phyloP scores from a whole-genome alignment of 1,284 basidiomycete species.

The Xerocomus nothofagi region DNA sequence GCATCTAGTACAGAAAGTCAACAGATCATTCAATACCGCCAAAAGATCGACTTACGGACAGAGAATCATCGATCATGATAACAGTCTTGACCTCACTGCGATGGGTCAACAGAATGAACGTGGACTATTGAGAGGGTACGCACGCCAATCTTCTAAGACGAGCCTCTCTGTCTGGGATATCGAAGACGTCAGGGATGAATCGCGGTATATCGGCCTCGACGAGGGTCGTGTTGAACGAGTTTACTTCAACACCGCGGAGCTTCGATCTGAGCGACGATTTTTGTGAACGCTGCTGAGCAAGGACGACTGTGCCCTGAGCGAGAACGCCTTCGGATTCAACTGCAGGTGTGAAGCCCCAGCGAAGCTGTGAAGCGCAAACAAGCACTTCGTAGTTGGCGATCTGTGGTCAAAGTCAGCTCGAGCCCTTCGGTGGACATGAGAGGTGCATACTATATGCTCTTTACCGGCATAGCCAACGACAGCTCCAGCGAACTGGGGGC shows the following conservation, averaged over 20 bases:
- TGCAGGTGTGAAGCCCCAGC: constrained; percentile 29
- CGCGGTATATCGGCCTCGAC: constrained; percentile 31
- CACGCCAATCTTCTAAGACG: constrained; percentile 29
- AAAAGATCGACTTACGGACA: constrained; percentile 36
- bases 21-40: neutral
- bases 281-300: constrained; percentile 28
- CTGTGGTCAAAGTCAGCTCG: constrained; percentile 14
- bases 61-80: constrained; percentile 47
- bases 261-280: constrained; percentile 1
- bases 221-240: constrained; percentile 30
- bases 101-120: constrained; percentile 2
- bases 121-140: constrained; percentile 4
- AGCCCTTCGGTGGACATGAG: neutral
- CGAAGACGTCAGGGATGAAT: constrained; percentile 19
- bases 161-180: constrained; percentile 18
- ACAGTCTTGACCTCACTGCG: constrained; percentile 38
- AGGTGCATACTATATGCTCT: constrained; percentile 26
- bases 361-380: constrained; percentile 36
- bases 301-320: constrained; percentile 33
- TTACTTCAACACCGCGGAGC: constrained; percentile 9
- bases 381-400: constrained; percentile 33
- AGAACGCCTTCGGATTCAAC: constrained; percentile 15
- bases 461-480: constrained; percentile 32
- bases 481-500: constrained; percentile 27
- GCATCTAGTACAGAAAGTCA: constrained; percentile 35